These are phyloP conservation scores for Podila epicladia DNA, from an alignment of 192 early-diverging fungal species.

Conservation along the genomic window DNA sequence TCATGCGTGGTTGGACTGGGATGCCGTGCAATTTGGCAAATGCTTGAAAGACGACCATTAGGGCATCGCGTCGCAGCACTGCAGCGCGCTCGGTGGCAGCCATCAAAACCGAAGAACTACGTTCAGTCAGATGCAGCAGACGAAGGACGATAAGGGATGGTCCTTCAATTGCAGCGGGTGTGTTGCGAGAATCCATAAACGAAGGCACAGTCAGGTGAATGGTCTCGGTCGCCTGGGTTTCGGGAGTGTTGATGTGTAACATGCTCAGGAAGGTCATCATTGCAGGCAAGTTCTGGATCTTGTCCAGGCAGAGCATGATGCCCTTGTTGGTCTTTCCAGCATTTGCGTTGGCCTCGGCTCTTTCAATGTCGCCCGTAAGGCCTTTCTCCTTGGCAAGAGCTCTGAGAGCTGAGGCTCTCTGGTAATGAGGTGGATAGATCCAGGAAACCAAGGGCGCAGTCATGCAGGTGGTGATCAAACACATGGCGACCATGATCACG, in stretches of 20 bases:
- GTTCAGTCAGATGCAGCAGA: conserved; percentile 81
- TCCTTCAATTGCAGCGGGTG: conserved; percentile 3
- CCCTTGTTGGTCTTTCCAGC: conserved; percentile 15
- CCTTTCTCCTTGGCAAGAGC: conserved; percentile 29
- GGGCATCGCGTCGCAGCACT: conserved; percentile 73
- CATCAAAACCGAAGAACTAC: conserved; percentile 83
- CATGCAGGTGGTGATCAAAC: conserved; percentile 85
- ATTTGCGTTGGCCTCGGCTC: neutral
- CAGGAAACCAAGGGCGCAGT: conserved; percentile 81
- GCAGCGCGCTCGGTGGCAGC: conserved; percentile 67
- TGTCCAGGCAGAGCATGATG: conserved; percentile 40
- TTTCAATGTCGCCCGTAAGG: conserved; percentile 16
- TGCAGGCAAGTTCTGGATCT: conserved; percentile 52
- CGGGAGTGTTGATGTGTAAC: conserved; percentile 24
- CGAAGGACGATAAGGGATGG: conserved; percentile 70
- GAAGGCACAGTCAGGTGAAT: conserved; percentile 17
- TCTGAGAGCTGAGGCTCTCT: conserved; percentile 44
- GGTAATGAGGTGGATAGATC: conserved; percentile 79
- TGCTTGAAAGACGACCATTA: conserved; percentile 84
- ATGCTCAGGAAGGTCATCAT: conserved; percentile 55
- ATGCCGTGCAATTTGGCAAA: conserved; percentile 82
- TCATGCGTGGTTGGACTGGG: conserved; percentile 67
- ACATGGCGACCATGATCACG: conserved; percentile 65
- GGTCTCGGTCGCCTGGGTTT: neutral
- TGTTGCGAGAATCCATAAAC: neutral